These are phyloP conservation scores for Xanthoparmelia taractica DNA, from an alignment of 495 filamentous ascomycete genomes.

Conservation along the genomic window DNA sequence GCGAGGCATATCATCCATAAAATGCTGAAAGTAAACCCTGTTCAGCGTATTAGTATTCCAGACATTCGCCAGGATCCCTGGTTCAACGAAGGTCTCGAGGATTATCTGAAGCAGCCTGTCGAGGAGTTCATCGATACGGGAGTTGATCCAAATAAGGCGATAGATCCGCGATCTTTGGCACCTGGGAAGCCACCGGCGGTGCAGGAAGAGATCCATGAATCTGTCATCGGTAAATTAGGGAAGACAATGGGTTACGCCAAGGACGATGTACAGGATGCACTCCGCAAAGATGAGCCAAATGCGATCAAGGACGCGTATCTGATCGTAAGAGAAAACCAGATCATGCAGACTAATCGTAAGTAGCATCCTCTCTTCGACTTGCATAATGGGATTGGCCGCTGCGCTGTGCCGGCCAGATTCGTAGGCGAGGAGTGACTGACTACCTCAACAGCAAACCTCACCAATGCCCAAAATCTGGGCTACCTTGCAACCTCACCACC, in stretches of 20 bases:
- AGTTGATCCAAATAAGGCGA: constrained; percentile 83
- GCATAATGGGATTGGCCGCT: not conserved
- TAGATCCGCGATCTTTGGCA: constrained; percentile 69
- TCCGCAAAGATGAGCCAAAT: constrained; percentile 84
- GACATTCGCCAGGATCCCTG: constrained; percentile 93
- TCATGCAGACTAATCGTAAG: constrained; percentile 90
- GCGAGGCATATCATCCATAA: constrained; percentile 78
- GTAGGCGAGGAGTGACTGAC: not conserved
- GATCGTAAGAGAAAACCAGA: constrained; percentile 93
- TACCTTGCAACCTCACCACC: constrained; percentile 48
- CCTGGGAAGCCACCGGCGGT: constrained; percentile 67
- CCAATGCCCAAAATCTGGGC: constrained; percentile 36
- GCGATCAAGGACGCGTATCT: constrained; percentile 98
- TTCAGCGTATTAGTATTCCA: constrained; percentile 83
- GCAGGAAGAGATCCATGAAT: constrained; percentile 81
- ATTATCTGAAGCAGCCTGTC: constrained; percentile 79
- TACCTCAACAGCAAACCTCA: constrained; percentile 36
- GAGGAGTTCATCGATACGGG: constrained; percentile 90
- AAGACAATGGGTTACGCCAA: constrained; percentile 96
- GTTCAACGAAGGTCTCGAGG: constrained; percentile 79
- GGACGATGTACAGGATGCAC: constrained; percentile 88
- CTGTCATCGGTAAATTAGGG: constrained; percentile 87
- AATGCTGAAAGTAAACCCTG: constrained; percentile 92
- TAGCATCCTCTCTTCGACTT: constrained; percentile 3
- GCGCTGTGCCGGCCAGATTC: not conserved